Percentiles rank a stretch among this genome's conserved stretches.
Conservation (phyloP, 768 basidiomycete species). For the Leccinum broughii region DNA sequence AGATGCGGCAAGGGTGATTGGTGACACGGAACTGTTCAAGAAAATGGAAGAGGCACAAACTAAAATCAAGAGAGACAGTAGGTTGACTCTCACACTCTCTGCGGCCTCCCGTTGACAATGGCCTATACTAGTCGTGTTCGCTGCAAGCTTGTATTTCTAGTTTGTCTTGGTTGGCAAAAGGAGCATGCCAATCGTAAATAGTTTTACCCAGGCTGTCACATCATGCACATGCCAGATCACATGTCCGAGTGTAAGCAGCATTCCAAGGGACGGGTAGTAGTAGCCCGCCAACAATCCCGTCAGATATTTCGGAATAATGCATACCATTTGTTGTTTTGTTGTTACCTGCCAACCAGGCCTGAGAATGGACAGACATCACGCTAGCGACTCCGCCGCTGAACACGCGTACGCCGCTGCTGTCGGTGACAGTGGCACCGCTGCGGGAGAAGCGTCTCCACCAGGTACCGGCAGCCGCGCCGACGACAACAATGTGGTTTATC, state of each 20-base stretch:
- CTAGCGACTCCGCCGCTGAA: conserved; percentile 4
- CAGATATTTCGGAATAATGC: background rate
- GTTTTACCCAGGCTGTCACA: background rate
- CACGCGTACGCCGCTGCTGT: background rate
- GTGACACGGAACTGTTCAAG: conserved; percentile 92
- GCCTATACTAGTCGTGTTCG: conserved; percentile 67
- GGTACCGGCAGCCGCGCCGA: conserved; percentile 12
- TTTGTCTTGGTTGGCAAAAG: background rate
- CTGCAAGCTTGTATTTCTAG: conserved; percentile 85
- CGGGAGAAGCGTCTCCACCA: conserved; percentile 12
- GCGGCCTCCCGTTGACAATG: conserved; percentile 7
- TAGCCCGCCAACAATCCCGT: conserved; percentile 11
- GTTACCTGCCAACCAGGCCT: background rate
- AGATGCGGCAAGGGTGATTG: conserved; percentile 96
- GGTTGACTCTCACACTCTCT: conserved; percentile 37
- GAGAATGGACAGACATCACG: conserved; percentile 13
- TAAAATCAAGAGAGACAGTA: conserved; percentile 95
- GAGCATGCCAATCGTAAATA: background rate
- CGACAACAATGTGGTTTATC: conserved; percentile 19
- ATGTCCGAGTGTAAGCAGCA: conserved; percentile 14
- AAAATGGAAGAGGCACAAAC: conserved; percentile 97
- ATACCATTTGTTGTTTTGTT: conserved; percentile 3
- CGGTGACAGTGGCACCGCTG: background rate
- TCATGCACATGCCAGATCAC: conserved; percentile 6
- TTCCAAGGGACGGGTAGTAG: conserved; percentile 18